Evolutionary conservation across 78 protist genomes (phyloP).

Genomic region (Guillardia theta): DNA sequence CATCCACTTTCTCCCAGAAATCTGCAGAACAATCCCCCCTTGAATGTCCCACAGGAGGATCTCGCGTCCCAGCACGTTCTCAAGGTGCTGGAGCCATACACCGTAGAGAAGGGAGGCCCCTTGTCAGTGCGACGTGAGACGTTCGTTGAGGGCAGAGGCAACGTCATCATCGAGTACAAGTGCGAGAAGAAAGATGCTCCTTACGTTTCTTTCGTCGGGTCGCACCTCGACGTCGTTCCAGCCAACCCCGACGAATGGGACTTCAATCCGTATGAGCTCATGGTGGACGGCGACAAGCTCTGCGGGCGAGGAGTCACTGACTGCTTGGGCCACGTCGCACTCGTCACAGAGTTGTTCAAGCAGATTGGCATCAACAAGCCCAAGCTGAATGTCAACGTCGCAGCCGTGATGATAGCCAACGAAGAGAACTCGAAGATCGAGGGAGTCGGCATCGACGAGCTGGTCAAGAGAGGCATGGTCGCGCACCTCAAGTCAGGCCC

Average conservation of each 20-base stretch:
- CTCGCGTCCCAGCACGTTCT: conserved; percentile 19
- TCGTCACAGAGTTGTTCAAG: background rate
- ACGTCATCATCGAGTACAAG: background rate
- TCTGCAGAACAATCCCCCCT: conserved; percentile 24
- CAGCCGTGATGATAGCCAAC: background rate
- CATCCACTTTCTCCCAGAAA: background rate
- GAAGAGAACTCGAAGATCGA: background rate
- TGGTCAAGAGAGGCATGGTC: background rate
- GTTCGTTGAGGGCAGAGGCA: conserved; percentile 1
- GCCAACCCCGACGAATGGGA: conserved; percentile 3
- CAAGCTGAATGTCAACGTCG: background rate
- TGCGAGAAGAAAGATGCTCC: background rate
- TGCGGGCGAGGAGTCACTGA: conserved; percentile 29
- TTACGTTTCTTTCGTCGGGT: conserved; percentile 41
- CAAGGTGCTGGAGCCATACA: background rate
- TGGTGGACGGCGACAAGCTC: conserved; percentile 18
- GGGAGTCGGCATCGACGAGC: background rate
- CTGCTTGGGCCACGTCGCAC: conserved; percentile 45
- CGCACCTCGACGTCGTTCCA: conserved; percentile 42
- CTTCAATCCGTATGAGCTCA: conserved; percentile 18
- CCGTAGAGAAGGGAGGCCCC: background rate
- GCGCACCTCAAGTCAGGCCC: background rate
- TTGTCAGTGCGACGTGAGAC: background rate
- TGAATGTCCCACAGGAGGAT: conserved; percentile 24
- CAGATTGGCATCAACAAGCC: background rate